Evolutionary conservation across 2,329 filamentous ascomycete species (phyloP).

Genomic region (Colletotrichum tropicale): DNA sequence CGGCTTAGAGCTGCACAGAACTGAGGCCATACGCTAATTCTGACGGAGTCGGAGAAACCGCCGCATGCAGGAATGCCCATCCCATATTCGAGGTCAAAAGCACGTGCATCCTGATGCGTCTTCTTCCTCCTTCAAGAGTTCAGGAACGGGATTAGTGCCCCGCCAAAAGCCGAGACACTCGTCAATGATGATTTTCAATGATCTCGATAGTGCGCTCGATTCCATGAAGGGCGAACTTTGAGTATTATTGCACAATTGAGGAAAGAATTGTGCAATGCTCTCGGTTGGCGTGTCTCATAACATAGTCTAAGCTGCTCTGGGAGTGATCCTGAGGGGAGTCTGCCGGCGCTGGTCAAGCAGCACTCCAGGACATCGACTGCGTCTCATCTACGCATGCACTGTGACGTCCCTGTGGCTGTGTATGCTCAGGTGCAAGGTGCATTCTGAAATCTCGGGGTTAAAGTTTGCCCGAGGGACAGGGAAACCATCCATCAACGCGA

Average conservation of each 20-base stretch:
- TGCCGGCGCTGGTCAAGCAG: background rate
- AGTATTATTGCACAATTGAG: background rate
- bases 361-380: background rate
- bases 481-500: background rate
- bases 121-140: background rate
- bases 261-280: background rate
- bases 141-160: background rate
- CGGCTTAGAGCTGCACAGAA: background rate
- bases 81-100: background rate
- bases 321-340: no score
- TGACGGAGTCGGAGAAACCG: background rate
- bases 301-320: background rate
- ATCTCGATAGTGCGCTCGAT: background rate
- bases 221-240: background rate
- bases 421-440: background rate
- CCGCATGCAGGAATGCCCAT: background rate
- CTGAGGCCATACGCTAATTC: background rate
- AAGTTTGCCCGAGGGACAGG: background rate
- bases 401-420: background rate
- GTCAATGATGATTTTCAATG: background rate
- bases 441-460: background rate
- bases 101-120: background rate
- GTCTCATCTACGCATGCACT: background rate
- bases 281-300: background rate
- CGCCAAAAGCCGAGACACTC: background rate